A percentile compares a stretch with the other conserved stretches of the same genome.
Evolutionary conservation across 768 basidiomycete genomes (phyloP).

Genomic region (Boletales sp.): DNA sequence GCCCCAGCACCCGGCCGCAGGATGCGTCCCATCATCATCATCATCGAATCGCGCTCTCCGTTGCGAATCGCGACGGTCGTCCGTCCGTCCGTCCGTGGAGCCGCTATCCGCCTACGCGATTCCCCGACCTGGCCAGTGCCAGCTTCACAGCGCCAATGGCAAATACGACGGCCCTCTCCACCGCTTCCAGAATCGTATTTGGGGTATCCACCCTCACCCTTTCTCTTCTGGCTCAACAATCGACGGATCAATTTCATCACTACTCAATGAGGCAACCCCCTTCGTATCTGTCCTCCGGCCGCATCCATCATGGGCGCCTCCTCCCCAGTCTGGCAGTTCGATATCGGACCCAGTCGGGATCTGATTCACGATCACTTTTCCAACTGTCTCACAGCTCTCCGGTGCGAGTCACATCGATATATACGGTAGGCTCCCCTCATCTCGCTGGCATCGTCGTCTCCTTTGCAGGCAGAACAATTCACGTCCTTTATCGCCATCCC

Average conservation of each 20-base stretch:
- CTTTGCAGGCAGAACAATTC: not conserved
- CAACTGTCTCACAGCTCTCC: not conserved
- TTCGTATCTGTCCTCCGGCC: too few relatives aligned
- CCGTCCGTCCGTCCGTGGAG: constrained; percentile 12
- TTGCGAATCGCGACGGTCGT: constrained; percentile 15
- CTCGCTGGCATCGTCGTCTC: not conserved
- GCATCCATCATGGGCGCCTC: not conserved
- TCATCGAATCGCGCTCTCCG: too few relatives aligned
- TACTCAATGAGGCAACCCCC: constrained; percentile 1
- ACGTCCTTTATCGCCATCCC: not conserved
- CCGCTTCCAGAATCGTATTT: constrained; percentile 3
- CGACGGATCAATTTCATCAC: not conserved
- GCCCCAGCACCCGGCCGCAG: not conserved
- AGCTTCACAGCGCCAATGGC: constrained; percentile 7
- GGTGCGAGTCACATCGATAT: not conserved
- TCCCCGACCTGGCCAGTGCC: not conserved
- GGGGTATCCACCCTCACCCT: constrained; percentile 9
- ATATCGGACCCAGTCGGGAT: constrained; percentile 11
- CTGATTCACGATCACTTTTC: not conserved
- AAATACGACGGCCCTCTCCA: constrained; percentile 2
- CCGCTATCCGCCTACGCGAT: not conserved
- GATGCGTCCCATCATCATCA: not conserved
- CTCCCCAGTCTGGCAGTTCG: constrained; percentile 2
- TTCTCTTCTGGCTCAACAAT: constrained; percentile 1
- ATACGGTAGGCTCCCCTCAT: not conserved